phyloP scores from a whole-genome alignment of 805 yeast genomes.

The Wickerhamomyces xylosicus region DNA sequence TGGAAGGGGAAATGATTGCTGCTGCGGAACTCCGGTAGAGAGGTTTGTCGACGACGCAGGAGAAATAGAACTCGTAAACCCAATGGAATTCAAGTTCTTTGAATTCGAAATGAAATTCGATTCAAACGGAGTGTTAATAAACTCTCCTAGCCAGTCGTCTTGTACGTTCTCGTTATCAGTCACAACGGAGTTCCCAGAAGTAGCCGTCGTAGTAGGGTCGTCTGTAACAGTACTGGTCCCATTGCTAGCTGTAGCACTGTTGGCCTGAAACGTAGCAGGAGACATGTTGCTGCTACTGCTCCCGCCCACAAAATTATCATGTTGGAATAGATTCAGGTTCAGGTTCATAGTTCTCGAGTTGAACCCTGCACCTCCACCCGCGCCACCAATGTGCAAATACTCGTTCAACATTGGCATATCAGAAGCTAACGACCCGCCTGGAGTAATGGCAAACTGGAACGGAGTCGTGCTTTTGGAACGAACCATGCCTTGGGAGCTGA shows the following conservation, averaged over 20 bases:
- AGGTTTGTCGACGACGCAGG: constrained; percentile 8
- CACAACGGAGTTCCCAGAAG: constrained; percentile 8
- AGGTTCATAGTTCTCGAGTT: constrained; percentile 7
- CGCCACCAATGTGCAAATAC: constrained; percentile 28
- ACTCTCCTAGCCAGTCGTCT: constrained; percentile 62
- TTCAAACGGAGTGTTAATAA: constrained; percentile 57
- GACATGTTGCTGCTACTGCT: not conserved
- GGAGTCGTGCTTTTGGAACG: constrained; percentile 12
- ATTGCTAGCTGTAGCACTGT: constrained; percentile 1
- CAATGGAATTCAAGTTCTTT: constrained; percentile 41
- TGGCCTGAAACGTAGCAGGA: not conserved
- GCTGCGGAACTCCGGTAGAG: not conserved
- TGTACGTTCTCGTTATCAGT: constrained; percentile 18
- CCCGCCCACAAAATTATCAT: constrained; percentile 4
- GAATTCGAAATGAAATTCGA: constrained; percentile 37
- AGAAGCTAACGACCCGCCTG: constrained; percentile 16
- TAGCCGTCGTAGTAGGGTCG: not conserved
- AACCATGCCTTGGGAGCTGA: constrained; percentile 5
- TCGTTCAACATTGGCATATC: constrained; percentile 28
- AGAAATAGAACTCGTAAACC: constrained; percentile 28
- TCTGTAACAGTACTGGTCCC: not conserved
- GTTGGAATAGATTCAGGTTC: constrained; percentile 12
- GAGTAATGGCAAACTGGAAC: constrained; percentile 15
- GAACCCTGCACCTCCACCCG: constrained; percentile 33
- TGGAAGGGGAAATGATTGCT: not conserved